Percentiles rank a stretch among this genome's conserved stretches.
Conservation (phyloP, 2,329 filamentous ascomycete species). For the Penicillium rolfsii region DNA sequence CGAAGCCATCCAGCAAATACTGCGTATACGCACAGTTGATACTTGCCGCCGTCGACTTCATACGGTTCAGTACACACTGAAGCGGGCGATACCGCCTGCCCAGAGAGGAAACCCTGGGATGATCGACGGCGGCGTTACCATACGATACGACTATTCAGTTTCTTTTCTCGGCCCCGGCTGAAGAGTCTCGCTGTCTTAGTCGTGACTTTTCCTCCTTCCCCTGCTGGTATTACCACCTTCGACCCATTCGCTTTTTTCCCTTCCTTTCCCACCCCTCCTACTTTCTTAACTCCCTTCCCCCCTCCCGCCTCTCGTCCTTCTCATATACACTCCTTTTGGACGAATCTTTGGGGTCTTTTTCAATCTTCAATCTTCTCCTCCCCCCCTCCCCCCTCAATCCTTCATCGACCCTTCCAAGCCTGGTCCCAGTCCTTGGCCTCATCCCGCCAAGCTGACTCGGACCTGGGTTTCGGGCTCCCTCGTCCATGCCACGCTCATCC, state of each 20-base stretch:
- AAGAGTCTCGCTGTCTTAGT: slow-evolving; percentile 1
- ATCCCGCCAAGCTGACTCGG: slow-evolving; percentile 54
- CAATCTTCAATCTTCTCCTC: slow-evolving; percentile 23
- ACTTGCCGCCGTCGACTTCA: neutral
- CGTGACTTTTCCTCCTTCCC: slow-evolving; percentile 28
- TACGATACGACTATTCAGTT: slow-evolving; percentile 19
- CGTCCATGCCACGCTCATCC: slow-evolving; percentile 55
- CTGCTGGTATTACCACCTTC: slow-evolving; percentile 22
- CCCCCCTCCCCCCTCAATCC: slow-evolving; percentile 23
- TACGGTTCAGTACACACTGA: neutral
- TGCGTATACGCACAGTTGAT: neutral
- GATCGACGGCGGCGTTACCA: slow-evolving; percentile 23
- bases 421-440: slow-evolving; percentile 52
- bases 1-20: neutral
- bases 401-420: slow-evolving; percentile 36
- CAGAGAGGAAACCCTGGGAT: slow-evolving; percentile 8
- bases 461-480: slow-evolving; percentile 47
- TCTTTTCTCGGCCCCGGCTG: slow-evolving; percentile 21
- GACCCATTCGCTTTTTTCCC: slow-evolving; percentile 12
- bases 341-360: slow-evolving; percentile 16
- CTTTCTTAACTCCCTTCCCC: slow-evolving; percentile 10
- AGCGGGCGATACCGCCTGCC: slow-evolving; percentile 19
- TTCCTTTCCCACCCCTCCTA: slow-evolving; percentile 7
- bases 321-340: slow-evolving; percentile 17
- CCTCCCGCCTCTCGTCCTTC: slow-evolving; percentile 8